Base-by-base conservation (phyloP, 139 green algal genomes). In the Coccomyxa sp. region DNA sequence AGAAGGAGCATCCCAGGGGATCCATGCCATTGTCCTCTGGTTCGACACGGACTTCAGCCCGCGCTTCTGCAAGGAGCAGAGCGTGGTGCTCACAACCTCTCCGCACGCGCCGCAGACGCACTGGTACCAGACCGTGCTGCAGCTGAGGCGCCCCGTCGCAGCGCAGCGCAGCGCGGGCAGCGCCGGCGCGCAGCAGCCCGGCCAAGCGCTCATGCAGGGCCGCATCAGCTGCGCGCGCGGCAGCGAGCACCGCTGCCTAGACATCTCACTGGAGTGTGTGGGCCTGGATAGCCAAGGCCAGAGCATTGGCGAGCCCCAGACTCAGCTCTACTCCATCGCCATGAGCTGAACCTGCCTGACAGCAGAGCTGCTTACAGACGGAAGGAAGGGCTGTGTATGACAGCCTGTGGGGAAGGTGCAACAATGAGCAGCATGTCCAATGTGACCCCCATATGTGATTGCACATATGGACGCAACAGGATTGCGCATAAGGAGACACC, bases 101-200 rank as follows among this genome's bases (percentile, higher is more conserved):
- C 94, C 95, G 1, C 36, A 70, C 39, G 76, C 31, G 1, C 68
- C 85, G 18, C 81, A 79, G 37, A 99, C 95, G 14, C 95, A 99
- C 87, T 99, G 95, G 95, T 88, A 80, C 22, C 95, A 99, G 81
- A 94, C 92, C n/a, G 79, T 97, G 35, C 88, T 98, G 72, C 80
- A 87, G 44, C 89, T 99, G 38, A 82, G 81, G 31, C 84, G 82
- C 41, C 68, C 36, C 2, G 44, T 54, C 4, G 8, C 31, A 10
- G 50, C 76, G 55, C 55, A 79, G 73, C 72, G 44, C 34, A 54
- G 29, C 27, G 31, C 24, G 40, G 40, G 39, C 39, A 50, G 40
- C 33, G n/a, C 24, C 54, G 7, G 58, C 10, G 3, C 22, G 8
- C 18, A 40, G 36, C 29, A 24, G 12, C 34, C 8, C 50, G 68